phyloP scores from a whole-genome alignment of 2,329 filamentous ascomycete species.

The Colletotrichum agaves region DNA sequence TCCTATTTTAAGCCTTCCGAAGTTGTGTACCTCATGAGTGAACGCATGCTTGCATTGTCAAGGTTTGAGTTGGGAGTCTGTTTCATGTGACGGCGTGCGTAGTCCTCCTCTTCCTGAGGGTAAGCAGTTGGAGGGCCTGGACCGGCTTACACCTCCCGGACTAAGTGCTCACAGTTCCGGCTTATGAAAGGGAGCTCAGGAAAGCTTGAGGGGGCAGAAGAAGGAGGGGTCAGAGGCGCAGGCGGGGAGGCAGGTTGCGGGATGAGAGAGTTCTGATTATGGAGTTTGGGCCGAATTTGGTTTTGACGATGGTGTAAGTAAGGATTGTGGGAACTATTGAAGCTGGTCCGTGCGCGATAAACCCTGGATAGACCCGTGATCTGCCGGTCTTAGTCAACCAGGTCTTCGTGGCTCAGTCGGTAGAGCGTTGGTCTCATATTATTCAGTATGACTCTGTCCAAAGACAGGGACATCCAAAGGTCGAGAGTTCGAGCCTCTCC shows the following conservation, averaged over 20 bases:
- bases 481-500: constrained; percentile 37
- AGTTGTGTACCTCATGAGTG: too few species aligned
- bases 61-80: not conserved
- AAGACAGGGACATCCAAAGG: constrained; percentile 31
- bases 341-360: not conserved
- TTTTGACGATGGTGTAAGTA: not conserved
- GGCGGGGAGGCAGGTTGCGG: not conserved
- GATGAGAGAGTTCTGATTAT: not conserved
- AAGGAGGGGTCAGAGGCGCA: not conserved
- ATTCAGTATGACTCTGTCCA: constrained; percentile 4
- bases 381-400: rapidly evolving
- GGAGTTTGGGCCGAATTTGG: not conserved
- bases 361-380: not conserved
- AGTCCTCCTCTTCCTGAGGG: not conserved
- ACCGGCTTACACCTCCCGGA: too few species aligned
- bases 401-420: constrained; percentile 37
- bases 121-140: too few species aligned
- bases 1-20: constrained; percentile 6
- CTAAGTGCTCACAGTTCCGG: not conserved
- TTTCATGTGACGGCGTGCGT: constrained; percentile 21
- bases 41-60: not conserved
- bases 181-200: not conserved
- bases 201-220: not conserved
- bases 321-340: not conserved
- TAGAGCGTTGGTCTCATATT: constrained; percentile 38